Evolutionary conservation across 2,329 filamentous ascomycete genomes (phyloP), one percentile per base, ranked within the genome.

Genomic region (Aspergillus versicolor): DNA sequence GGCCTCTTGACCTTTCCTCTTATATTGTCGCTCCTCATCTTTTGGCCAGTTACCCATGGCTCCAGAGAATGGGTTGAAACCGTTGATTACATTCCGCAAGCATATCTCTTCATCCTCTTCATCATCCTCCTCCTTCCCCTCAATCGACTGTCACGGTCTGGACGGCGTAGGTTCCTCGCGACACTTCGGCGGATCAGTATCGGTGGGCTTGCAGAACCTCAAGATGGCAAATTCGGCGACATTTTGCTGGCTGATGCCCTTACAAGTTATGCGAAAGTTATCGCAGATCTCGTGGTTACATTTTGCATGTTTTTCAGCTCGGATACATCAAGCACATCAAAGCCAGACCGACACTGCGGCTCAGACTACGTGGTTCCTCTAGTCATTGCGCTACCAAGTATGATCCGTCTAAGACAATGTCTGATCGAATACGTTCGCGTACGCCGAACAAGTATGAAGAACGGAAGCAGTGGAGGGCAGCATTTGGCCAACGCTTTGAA

Each of bases 401-500:
- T 90, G 54, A 96, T 97, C 63, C 92, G 94, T 3, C 79, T 99
- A 40, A 84, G 93, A 47, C 94, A 99, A 77, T 99, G 94, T 74
- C 74, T 97, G 61, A 96, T 89, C 61, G 94, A 97, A 73, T 96
- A 90, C 72, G 69, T 83, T 30, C 88, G 92, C 47, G 89, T 93
- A 24, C 81, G 84, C 48, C 69, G 82, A 81, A 63, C 79, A 68
- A 70, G 73, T 60, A 73, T 78, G 61, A 64, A 73, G 57, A 66
- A 67, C 24, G 77, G 76, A 32, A 90, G 88, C 32, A 92, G 88
- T 86, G 91, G 90, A 30, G 89, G 90, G 5, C 90, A 93, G 71
- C 92, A 97, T 73, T 80, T 97, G 30, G 92, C 91, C 71, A 99
- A 99, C 81, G 93, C 93, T 9, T 77, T 91, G 67, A 99, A 99